A percentile compares a stretch with the other conserved stretches of the same genome.
These are phyloP conservation scores for Pseudoperonospora humuli DNA, from an alignment of 352 stramenopile genomes.

Conservation along the genomic window DNA sequence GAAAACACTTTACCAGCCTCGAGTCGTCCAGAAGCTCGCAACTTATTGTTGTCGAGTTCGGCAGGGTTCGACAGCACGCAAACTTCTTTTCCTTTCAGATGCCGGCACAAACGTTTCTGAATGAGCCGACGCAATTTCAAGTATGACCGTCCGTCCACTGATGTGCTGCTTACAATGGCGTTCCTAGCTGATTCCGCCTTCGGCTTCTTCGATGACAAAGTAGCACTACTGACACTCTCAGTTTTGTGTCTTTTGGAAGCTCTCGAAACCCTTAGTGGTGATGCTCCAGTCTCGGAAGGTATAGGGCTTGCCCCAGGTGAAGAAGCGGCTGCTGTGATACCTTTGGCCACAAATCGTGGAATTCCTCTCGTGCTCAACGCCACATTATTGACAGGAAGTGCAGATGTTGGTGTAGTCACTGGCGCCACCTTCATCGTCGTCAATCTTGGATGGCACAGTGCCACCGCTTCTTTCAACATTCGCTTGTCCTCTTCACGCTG, in stretches of 20 bases:
- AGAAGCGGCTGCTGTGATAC: conserved; percentile 4
- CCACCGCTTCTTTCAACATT: conserved; percentile 33
- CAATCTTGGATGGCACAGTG: conserved; percentile 35
- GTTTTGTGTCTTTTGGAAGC: conserved; percentile 15
- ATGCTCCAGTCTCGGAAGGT: conserved; percentile 10
- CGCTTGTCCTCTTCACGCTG: conserved; percentile 26
- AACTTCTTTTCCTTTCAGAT: conserved; percentile 59
- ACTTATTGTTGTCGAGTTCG: conserved; percentile 10
- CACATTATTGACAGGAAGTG: conserved; percentile 1
- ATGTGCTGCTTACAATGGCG: conserved; percentile 17
- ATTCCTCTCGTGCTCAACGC: conserved; percentile 1
- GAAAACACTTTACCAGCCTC: conserved; percentile 49
- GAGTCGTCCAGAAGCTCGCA: conserved; percentile 41
- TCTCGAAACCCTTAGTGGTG: conserved; percentile 15
- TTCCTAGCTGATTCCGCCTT: conserved; percentile 9
- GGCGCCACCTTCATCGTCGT: conserved; percentile 21
- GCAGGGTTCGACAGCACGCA: conserved; percentile 31
- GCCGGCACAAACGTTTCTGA: conserved; percentile 52
- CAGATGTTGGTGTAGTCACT: conserved; percentile 1
- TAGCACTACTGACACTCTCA: conserved; percentile 1
- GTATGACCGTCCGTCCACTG: conserved; percentile 26
- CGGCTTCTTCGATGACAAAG: conserved; percentile 9
- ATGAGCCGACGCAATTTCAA: conserved; percentile 60
- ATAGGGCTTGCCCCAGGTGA: conserved; percentile 14
- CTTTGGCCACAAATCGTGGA: conserved; percentile 6